Conservation (phyloP, 108 stramenopile genomes). For the Stephanodiscus minutulus region DNA sequence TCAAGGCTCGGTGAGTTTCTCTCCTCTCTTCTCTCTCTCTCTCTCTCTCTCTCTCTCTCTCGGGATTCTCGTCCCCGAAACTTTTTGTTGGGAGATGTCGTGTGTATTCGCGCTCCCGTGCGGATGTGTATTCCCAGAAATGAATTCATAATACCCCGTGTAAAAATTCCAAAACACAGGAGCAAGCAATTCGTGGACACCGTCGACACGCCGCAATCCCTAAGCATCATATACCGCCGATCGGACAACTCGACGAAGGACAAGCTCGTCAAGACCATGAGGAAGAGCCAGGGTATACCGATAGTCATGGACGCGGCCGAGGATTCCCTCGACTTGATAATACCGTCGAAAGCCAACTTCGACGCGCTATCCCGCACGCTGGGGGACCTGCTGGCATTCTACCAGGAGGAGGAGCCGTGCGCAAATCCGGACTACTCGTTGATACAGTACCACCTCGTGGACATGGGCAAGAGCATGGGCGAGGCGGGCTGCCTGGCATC, state of each 20-base stretch:
- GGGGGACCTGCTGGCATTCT: constrained; percentile 56
- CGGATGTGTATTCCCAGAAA: too few relatives aligned
- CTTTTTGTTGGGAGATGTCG: too few relatives aligned
- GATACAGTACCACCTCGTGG: constrained; percentile 62
- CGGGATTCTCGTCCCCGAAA: too few relatives aligned
- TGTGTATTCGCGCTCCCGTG: too few relatives aligned
- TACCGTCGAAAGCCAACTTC: constrained; percentile 54
- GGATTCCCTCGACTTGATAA: constrained; percentile 74
- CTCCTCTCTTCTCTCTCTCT: too few relatives aligned
- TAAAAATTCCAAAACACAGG: too few relatives aligned
- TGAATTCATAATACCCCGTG: too few relatives aligned
- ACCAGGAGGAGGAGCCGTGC: constrained; percentile 40
- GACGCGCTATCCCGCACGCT: constrained; percentile 52
- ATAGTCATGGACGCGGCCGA: constrained; percentile 36
- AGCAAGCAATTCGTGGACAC: constrained; percentile 1
- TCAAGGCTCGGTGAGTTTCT: constrained; percentile 41
- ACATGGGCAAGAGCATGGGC: constrained; percentile 62
- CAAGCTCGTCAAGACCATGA: constrained; percentile 32
- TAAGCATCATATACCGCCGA: constrained; percentile 39
- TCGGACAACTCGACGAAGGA: constrained; percentile 26
- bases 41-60: too few relatives aligned
- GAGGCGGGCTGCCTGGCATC: constrained; percentile 30
- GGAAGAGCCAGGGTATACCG: constrained; percentile 3
- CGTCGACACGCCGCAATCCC: constrained; percentile 6
- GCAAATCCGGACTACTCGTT: constrained; percentile 30